Conservation (phyloP, 2,329 filamentous ascomycete species). For the Aspergillus fructus region DNA sequence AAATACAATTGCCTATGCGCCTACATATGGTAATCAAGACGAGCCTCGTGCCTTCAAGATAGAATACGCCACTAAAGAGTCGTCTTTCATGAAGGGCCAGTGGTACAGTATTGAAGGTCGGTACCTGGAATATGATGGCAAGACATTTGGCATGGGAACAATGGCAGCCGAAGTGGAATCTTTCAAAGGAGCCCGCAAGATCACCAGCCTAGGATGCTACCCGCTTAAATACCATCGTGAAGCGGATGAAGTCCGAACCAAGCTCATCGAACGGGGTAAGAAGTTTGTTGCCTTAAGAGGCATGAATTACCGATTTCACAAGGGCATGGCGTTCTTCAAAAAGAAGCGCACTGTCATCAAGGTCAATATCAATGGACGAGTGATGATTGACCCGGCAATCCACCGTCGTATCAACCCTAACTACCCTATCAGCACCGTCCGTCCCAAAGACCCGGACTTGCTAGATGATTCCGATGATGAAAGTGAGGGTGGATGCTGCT, state of each 20-base stretch:
- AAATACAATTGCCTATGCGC: slow-evolving; percentile 73
- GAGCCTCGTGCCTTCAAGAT: slow-evolving; percentile 82
- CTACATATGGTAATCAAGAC: slow-evolving; percentile 73
- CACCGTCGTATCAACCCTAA: slow-evolving; percentile 85
- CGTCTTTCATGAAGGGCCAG: slow-evolving; percentile 67
- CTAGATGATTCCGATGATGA: slow-evolving; percentile 48
- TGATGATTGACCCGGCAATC: slow-evolving; percentile 83
- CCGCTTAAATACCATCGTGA: slow-evolving; percentile 79
- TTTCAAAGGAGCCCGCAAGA: slow-evolving; percentile 81
- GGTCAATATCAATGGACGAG: slow-evolving; percentile 79
- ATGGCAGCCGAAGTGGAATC: slow-evolving; percentile 67
- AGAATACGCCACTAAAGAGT: slow-evolving; percentile 70
- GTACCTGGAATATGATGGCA: slow-evolving; percentile 87
- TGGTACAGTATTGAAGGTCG: slow-evolving; percentile 72
- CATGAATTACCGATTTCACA: slow-evolving; percentile 78
- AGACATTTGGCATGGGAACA: slow-evolving; percentile 74
- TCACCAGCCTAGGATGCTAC: slow-evolving; percentile 73
- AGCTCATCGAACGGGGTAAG: slow-evolving; percentile 77
- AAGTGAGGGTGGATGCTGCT: slow-evolving; percentile 45
- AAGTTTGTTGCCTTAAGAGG: slow-evolving; percentile 80
- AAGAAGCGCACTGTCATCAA: slow-evolving; percentile 73
- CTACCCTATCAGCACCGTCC: slow-evolving; percentile 73
- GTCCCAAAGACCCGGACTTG: slow-evolving; percentile 67
- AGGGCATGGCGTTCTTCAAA: slow-evolving; percentile 83
- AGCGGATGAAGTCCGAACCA: slow-evolving; percentile 60